These are phyloP conservation scores for Pichia manshurica DNA, from an alignment of 805 yeast species.

Conservation along the genomic window DNA sequence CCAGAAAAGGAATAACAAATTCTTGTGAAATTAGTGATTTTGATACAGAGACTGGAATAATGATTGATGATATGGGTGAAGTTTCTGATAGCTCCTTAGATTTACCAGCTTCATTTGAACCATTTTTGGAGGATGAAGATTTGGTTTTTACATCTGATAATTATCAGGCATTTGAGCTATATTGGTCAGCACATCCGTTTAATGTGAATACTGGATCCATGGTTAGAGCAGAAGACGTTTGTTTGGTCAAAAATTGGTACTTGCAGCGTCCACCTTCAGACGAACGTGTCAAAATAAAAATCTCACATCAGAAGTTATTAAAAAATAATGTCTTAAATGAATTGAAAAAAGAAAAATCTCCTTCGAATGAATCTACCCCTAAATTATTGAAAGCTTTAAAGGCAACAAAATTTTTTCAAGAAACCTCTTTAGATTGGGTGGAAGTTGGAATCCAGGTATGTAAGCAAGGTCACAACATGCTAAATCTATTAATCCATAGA, in stretches of 20 bases:
- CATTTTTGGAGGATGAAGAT: slow-evolving; percentile 45
- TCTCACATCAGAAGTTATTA: slow-evolving; percentile 85
- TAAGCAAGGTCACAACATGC: slow-evolving; percentile 90
- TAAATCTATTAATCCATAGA: slow-evolving; percentile 81
- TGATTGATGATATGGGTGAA: slow-evolving; percentile 32
- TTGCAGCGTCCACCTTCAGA: slow-evolving; percentile 52
- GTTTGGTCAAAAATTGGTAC: slow-evolving; percentile 80
- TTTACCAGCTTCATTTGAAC: slow-evolving; percentile 35
- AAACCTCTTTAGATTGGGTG: slow-evolving; percentile 94
- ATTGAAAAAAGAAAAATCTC: slow-evolving; percentile 43
- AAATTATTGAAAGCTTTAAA: slow-evolving; percentile 60
- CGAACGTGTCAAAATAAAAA: slow-evolving; percentile 69
- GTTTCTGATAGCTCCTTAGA: slow-evolving; percentile 27
- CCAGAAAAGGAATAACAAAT: slow-evolving; percentile 20
- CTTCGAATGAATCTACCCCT: slow-evolving; percentile 42
- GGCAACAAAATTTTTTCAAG: slow-evolving; percentile 82
- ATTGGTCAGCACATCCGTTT: slow-evolving; percentile 83
- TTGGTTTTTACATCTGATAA: slow-evolving; percentile 41
- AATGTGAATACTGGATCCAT: slow-evolving; percentile 65
- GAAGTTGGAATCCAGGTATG: slow-evolving; percentile 96
- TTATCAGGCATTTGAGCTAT: slow-evolving; percentile 57
- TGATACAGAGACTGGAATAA: slow-evolving; percentile 25
- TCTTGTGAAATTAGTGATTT: slow-evolving; percentile 13
- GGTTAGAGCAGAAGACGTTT: slow-evolving; percentile 84
- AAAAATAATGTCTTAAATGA: slow-evolving; percentile 70